Evolutionary conservation across 371 early-diverging fungal species (phyloP).

Genomic region (Funneliformis caledonium): DNA sequence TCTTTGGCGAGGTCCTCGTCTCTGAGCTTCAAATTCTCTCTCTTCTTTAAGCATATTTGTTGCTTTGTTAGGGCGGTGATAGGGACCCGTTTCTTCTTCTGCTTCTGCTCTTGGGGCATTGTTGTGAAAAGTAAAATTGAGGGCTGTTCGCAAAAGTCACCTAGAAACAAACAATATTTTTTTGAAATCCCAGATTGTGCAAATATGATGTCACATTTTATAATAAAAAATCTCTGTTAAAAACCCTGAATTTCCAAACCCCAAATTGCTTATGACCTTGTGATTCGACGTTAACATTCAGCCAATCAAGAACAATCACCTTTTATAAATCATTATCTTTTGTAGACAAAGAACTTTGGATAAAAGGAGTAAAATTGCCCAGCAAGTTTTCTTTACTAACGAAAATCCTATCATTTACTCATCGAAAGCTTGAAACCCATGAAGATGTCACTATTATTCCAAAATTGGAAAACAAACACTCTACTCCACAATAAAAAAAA

Average conservation of each 20-base stretch:
- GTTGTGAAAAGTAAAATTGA: slow-evolving; percentile 9
- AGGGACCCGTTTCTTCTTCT: slow-evolving; percentile 40
- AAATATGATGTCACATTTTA: slow-evolving; percentile 32
- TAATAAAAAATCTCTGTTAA: not conserved
- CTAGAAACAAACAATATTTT: slow-evolving; percentile 26
- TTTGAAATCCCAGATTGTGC: slow-evolving; percentile 6
- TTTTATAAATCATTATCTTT: not conserved
- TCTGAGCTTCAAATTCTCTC: slow-evolving; percentile 35
- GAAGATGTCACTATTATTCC: not conserved
- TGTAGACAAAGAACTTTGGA: not conserved
- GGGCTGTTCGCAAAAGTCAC: slow-evolving; percentile 33
- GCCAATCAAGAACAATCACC: not conserved
- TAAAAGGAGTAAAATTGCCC: not conserved
- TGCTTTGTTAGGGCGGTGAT: slow-evolving; percentile 40
- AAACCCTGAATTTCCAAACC: not conserved
- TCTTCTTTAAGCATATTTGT: slow-evolving; percentile 37
- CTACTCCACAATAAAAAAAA: not conserved
- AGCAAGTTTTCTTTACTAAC: not conserved
- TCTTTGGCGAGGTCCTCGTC: slow-evolving; percentile 40
- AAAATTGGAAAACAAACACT: slow-evolving; percentile 25
- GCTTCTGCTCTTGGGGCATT: slow-evolving; percentile 42
- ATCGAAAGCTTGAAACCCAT: not conserved
- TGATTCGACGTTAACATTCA: not conserved
- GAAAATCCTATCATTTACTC: not conserved
- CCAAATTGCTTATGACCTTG: not conserved